phyloP scores from a whole-genome alignment of 2,329 filamentous ascomycete species.

The Pestalotiopsis sp. region DNA sequence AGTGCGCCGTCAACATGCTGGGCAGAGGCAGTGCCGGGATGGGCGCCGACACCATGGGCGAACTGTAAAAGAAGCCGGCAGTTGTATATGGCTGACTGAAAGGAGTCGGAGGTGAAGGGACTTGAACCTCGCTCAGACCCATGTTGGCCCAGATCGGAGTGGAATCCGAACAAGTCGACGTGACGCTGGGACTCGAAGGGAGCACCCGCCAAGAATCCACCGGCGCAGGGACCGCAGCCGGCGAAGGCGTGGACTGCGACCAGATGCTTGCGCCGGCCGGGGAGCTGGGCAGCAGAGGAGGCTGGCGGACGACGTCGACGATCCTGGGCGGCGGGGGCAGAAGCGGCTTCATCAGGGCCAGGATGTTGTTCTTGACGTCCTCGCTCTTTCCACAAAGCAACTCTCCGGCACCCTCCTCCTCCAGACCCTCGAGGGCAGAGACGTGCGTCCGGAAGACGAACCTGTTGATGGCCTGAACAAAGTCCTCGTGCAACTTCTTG shows the following conservation, averaged over 20 bases:
- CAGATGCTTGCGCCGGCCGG: slow-evolving; percentile 76
- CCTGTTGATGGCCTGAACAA: slow-evolving; percentile 94
- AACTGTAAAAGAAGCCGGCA: slow-evolving; percentile 77
- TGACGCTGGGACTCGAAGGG: slow-evolving; percentile 82
- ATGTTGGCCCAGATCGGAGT: slow-evolving; percentile 80
- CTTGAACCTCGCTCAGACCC: slow-evolving; percentile 71
- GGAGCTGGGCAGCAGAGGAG: slow-evolving; percentile 83
- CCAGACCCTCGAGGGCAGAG: slow-evolving; percentile 87
- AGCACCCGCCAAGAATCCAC: slow-evolving; percentile 91
- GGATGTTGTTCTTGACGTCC: slow-evolving; percentile 87
- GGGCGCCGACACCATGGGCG: slow-evolving; percentile 73
- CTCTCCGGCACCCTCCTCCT: slow-evolving; percentile 95
- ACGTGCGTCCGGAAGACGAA: slow-evolving; percentile 93
- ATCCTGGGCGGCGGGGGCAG: slow-evolving; percentile 85
- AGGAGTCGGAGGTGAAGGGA: slow-evolving; percentile 78
- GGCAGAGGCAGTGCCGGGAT: slow-evolving; percentile 80
- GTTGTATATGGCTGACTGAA: slow-evolving; percentile 80
- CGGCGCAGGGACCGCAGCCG: slow-evolving; percentile 66
- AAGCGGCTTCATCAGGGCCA: slow-evolving; percentile 83
- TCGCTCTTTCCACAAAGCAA: slow-evolving; percentile 89
- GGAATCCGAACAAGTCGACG: slow-evolving; percentile 71
- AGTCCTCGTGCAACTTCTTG: slow-evolving; percentile 97
- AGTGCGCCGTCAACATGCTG: slow-evolving; percentile 84
- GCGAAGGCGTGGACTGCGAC: slow-evolving; percentile 70
- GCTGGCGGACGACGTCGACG: slow-evolving; percentile 85